Evolutionary conservation across 768 basidiomycete genomes (phyloP).

Genomic region (Lepiota brunneoincarnata): DNA sequence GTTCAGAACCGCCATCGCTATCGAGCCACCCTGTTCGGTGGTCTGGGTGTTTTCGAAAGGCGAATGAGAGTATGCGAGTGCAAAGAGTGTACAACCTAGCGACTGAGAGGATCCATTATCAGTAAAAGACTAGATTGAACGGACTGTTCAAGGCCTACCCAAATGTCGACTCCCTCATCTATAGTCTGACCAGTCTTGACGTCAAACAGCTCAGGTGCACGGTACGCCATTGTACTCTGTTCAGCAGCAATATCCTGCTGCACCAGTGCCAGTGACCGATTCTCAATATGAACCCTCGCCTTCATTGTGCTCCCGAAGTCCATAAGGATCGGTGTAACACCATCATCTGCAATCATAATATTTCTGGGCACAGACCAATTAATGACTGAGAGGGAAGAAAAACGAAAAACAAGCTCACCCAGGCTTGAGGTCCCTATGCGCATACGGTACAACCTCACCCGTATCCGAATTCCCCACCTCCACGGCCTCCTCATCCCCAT

Average conservation of each 20-base stretch:
- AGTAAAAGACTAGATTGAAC: background rate
- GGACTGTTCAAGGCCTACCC: conserved; percentile 53
- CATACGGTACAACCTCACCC: conserved; percentile 79
- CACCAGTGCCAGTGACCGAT: conserved; percentile 79
- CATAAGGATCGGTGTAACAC: conserved; percentile 87
- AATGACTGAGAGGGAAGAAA: background rate
- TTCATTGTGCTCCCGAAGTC: conserved; percentile 93
- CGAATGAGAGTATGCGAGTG: conserved; percentile 92
- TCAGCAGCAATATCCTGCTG: conserved; percentile 98
- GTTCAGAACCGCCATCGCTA: conserved; percentile 96
- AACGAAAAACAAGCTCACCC: conserved; percentile 52
- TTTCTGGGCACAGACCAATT: conserved; percentile 51
- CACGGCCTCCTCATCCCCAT: conserved; percentile 72
- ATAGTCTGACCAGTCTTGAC: conserved; percentile 86
- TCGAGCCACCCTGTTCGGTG: conserved; percentile 92
- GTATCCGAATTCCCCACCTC: conserved; percentile 30
- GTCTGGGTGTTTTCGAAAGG: conserved; percentile 94
- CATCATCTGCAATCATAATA: conserved; percentile 95
- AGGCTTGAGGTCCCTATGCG: conserved; percentile 95
- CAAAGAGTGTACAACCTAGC: conserved; percentile 91
- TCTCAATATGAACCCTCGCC: conserved; percentile 80
- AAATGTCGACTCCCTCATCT: conserved; percentile 96
- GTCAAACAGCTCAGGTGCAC: conserved; percentile 96
- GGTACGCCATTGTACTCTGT: conserved; percentile 98
- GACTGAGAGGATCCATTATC: conserved; percentile 51